Evolutionary conservation across 352 stramenopile species (phyloP).

Genomic region (Bremia lactucae): DNA sequence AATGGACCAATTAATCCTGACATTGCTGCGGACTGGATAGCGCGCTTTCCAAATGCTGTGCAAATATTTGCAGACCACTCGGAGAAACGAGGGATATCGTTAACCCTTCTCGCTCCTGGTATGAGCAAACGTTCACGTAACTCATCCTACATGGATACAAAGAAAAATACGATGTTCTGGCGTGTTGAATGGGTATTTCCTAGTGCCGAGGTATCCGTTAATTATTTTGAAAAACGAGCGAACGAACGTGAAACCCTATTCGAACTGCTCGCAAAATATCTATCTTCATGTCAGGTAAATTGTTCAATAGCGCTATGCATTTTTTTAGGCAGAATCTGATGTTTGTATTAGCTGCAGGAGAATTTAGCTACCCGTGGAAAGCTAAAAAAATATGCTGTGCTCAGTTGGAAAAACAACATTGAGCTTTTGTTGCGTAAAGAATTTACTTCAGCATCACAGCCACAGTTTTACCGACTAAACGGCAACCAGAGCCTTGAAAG

Average conservation of each 20-base stretch:
- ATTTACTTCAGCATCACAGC: constrained; percentile 52
- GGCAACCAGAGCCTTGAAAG: constrained; percentile 48
- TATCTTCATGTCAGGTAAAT: constrained; percentile 47
- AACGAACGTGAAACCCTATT: constrained; percentile 46
- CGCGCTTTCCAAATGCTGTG: constrained; percentile 53
- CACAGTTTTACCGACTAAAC: constrained; percentile 67
- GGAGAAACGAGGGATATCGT: constrained; percentile 45
- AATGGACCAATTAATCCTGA: constrained; percentile 38
- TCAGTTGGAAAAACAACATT: constrained; percentile 44
- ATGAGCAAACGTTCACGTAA: constrained; percentile 76
- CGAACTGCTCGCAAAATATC: constrained; percentile 45
- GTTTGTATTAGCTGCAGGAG: too few species aligned
- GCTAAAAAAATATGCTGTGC: constrained; percentile 51
- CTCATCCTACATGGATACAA: constrained; percentile 65
- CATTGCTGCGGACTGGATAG: constrained; percentile 56
- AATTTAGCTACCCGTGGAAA: constrained; percentile 59
- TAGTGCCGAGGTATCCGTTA: constrained; percentile 33
- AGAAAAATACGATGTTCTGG: constrained; percentile 53
- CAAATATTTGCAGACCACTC: constrained; percentile 64
- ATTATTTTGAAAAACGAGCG: constrained; percentile 37
- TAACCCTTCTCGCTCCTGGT: constrained; percentile 63
- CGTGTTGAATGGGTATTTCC: constrained; percentile 73
- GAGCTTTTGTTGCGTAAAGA: constrained; percentile 67
- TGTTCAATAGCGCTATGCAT: background rate
- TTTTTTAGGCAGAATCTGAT: background rate